Evolutionary conservation across 768 basidiomycete species (phyloP).

Genomic region (Lactarius indigo): DNA sequence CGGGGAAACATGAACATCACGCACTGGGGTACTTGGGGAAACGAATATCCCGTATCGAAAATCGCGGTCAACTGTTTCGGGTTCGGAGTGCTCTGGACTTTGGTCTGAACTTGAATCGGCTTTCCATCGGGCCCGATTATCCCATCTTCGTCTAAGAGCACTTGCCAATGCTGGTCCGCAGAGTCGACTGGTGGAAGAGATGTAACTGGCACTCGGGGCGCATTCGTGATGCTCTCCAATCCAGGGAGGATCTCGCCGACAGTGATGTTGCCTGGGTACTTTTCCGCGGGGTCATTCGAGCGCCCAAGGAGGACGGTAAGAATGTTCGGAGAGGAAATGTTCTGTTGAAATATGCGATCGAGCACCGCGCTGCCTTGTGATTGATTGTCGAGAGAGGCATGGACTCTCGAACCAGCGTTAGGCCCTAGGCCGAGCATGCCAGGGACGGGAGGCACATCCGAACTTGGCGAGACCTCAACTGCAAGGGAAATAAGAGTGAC

Average conservation of each 20-base stretch:
- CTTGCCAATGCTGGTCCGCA: constrained; percentile 34
- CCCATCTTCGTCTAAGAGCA: constrained; percentile 31
- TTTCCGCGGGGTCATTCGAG: constrained; percentile 30
- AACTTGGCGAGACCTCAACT: constrained; percentile 21
- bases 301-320: constrained; percentile 34
- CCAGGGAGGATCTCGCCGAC: constrained; percentile 31
- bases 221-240: constrained; percentile 29
- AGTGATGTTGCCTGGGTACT: constrained; percentile 32
- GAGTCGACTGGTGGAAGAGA: constrained; percentile 11
- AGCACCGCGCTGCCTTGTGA: constrained; percentile 30
- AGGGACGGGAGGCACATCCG: constrained; percentile 25
- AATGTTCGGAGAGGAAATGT: constrained; percentile 32
- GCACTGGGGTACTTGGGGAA: constrained; percentile 35
- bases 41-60: constrained; percentile 33
- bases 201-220: constrained; percentile 32
- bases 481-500: too few relatives aligned
- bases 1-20: background rate
- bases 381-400: constrained; percentile 18
- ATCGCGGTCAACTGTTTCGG: constrained; percentile 30
- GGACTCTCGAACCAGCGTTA: constrained; percentile 29
- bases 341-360: constrained; percentile 34
- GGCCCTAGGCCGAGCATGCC: constrained; percentile 36
- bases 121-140: constrained; percentile 37
- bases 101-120: constrained; percentile 28
- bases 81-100: constrained; percentile 23